A percentile compares a stretch with the other conserved stretches of the same genome.
Evolutionary conservation across 2,329 filamentous ascomycete genomes (phyloP).

Genomic region (Hypoxylon sp.): DNA sequence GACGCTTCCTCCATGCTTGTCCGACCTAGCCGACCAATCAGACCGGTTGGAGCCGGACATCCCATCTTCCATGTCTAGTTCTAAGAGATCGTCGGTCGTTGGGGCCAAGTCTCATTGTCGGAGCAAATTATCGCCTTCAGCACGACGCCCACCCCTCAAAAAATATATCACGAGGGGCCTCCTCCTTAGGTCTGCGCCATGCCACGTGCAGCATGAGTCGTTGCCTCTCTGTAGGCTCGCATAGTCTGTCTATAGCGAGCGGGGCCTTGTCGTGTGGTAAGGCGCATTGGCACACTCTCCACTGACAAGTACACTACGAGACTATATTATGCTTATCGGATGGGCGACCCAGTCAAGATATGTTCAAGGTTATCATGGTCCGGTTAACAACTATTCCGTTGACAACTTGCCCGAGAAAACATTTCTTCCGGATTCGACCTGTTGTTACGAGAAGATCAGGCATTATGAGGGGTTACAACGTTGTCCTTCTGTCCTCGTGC

Average conservation of each 20-base stretch:
- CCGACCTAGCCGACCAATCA: slow-evolving; percentile 33
- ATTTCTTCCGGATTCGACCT: slow-evolving; percentile 10
- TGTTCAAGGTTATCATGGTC: slow-evolving; percentile 8
- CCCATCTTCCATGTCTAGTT: slow-evolving; percentile 30
- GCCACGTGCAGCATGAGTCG: slow-evolving; percentile 33
- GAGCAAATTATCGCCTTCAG: slow-evolving; percentile 35
- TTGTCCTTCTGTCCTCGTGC: slow-evolving; percentile 7
- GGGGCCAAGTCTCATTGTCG: slow-evolving; percentile 29
- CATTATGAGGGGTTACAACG: slow-evolving; percentile 6
- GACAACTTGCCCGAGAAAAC: slow-evolving; percentile 10
- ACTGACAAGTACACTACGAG: no score
- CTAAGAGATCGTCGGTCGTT: slow-evolving; percentile 33
- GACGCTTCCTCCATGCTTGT: slow-evolving; percentile 25
- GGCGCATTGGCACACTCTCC: slow-evolving; percentile 28
- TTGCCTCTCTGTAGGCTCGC: slow-evolving; percentile 25
- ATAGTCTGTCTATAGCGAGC: slow-evolving; percentile 22
- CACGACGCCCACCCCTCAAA: slow-evolving; percentile 25
- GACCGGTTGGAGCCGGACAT: slow-evolving; percentile 3
- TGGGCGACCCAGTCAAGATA: slow-evolving; percentile 17
- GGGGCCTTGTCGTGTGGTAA: slow-evolving; percentile 31
- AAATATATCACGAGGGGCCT: slow-evolving; percentile 34
- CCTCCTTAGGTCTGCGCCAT: slow-evolving; percentile 24
- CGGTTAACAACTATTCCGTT: slow-evolving; percentile 15
- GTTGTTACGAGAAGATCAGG: slow-evolving; percentile 24
- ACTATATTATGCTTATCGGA: slow-evolving; percentile 35